Evolutionary conservation across 2,329 filamentous ascomycete species (phyloP).

Genomic region (Phaeosphaeria sp.): DNA sequence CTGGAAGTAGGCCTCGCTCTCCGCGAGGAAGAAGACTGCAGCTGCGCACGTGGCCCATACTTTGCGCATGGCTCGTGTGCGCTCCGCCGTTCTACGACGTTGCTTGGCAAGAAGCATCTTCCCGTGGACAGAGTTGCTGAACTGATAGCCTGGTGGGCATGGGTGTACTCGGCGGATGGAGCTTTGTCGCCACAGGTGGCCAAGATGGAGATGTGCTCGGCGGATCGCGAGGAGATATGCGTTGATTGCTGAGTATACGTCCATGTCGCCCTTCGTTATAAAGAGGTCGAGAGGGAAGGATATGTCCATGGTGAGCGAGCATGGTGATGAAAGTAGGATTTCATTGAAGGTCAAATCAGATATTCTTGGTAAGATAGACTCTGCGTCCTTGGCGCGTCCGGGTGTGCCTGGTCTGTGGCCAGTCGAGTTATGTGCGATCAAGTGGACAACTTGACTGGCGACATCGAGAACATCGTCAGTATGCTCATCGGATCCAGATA

Average conservation of each 20-base stretch:
- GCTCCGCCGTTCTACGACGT: slow-evolving; percentile 67
- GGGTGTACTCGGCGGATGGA: slow-evolving; percentile 79
- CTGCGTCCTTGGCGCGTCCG: slow-evolving; percentile 44
- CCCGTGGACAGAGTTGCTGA: slow-evolving; percentile 67
- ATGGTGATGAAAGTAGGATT: slow-evolving; percentile 80
- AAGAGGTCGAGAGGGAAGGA: slow-evolving; percentile 87
- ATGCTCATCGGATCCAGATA: slow-evolving; percentile 78
- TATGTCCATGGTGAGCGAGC: slow-evolving; percentile 73
- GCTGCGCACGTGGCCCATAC: slow-evolving; percentile 91
- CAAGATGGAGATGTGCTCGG: slow-evolving; percentile 82
- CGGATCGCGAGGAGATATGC: slow-evolving; percentile 86
- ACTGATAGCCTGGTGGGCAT: slow-evolving; percentile 69
- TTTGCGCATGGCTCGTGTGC: slow-evolving; percentile 74
- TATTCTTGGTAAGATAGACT: slow-evolving; percentile 47
- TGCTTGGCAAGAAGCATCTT: slow-evolving; percentile 66
- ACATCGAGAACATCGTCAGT: slow-evolving; percentile 79
- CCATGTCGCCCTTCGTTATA: slow-evolving; percentile 75
- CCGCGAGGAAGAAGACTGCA: slow-evolving; percentile 86
- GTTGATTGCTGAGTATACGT: slow-evolving; percentile 83
- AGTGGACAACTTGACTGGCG: slow-evolving; percentile 76
- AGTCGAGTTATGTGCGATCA: slow-evolving; percentile 64
- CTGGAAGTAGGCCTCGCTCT: slow-evolving; percentile 87
- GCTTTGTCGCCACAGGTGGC: slow-evolving; percentile 85
- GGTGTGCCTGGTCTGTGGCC: slow-evolving; percentile 49
- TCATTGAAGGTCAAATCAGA: slow-evolving; percentile 71